Evolutionary conservation across 768 basidiomycete species (phyloP), one percentile per base, ranked within the genome.

Genomic region (Agrocybe chaxingu): DNA sequence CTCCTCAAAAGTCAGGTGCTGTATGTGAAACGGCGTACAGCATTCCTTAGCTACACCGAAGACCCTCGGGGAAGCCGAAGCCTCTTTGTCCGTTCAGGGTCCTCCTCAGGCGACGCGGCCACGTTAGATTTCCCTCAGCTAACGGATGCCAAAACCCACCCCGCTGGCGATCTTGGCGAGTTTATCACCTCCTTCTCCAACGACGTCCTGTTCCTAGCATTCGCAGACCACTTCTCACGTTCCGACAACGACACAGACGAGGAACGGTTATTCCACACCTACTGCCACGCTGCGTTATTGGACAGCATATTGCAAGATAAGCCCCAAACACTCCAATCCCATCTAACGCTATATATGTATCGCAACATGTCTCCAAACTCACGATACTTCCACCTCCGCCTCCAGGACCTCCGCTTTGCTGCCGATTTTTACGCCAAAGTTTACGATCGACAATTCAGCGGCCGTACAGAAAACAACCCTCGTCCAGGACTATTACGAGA

Each of bases 241-340:
- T 53, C 55, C 7, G 78, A 79, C 42, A 81, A 76, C 3, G 79
- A 78, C 52, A 81, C 81, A 8, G 71, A 75, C 3, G 72, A 74
- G 24, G 88, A 89, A 57, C 74, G 73, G 39, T 62, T 82, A 8
- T 84, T 90, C 63, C 80, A 83, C 51, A 75, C 75, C 8, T 93
- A 88, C 57, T 85, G 88, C 57, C 84, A 88, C 57, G 88, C 89
- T 0, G 77, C 80, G 29, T 66, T 93, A 9, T 74, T 94, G 38
- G 95, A 98, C 63, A 87, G 89, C 67, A 87, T 98, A 44, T 71
- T 93, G n/a, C 85, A 90, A 63, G 94, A 95, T 68, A 97, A 96
- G 63, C 83, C 87, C 9, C 79, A 83, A 51, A 84, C 88, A 0
- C 68, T 95, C 3, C 84, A 87, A 57, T 76, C 85, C 0, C 87